These are phyloP conservation scores for Ganoderma meredithae DNA, from an alignment of 1,284 basidiomycete genomes.

Conservation along the genomic window DNA sequence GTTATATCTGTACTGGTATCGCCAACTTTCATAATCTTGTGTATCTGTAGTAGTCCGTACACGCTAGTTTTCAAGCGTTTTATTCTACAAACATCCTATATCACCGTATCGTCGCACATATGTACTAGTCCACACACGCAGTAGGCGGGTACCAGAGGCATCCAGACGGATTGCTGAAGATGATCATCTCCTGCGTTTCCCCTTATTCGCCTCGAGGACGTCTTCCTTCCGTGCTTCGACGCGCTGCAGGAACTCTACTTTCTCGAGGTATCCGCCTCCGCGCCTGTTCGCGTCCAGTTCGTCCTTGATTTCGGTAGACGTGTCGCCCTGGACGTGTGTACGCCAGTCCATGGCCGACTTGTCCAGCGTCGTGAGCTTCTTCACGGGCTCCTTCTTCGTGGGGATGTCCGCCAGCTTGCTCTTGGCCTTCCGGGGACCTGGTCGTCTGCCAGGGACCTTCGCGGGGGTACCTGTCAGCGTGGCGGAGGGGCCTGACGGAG, in stretches of 20 bases:
- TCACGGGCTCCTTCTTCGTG: constrained; percentile 54
- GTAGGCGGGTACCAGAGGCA: not conserved
- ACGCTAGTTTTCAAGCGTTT: not conserved
- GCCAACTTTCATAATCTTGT: not conserved
- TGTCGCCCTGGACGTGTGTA: constrained; percentile 59
- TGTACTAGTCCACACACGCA: not conserved
- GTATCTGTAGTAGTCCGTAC: not conserved
- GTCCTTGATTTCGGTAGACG: constrained; percentile 56
- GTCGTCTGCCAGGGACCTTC: constrained; percentile 47
- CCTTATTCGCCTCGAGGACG: constrained; percentile 61
- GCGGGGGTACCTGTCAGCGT: constrained; percentile 30
- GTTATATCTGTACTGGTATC: not conserved
- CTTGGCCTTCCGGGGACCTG: constrained; percentile 73
- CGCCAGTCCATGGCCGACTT: constrained; percentile 88
- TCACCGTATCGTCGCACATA: not conserved
- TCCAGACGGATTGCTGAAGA: not conserved
- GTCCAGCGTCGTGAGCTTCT: constrained; percentile 81
- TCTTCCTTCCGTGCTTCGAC: constrained; percentile 76
- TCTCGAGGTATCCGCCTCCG: constrained; percentile 81
- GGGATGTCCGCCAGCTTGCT: constrained; percentile 59
- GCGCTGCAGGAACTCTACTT: constrained; percentile 79
- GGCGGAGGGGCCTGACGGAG: constrained; percentile 21
- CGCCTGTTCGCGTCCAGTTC: constrained; percentile 77
- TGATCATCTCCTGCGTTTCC: constrained; percentile 59
- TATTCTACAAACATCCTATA: not conserved